Evolutionary conservation across 1,284 basidiomycete species (phyloP).

Genomic region (Fomitopsis pinicola): DNA sequence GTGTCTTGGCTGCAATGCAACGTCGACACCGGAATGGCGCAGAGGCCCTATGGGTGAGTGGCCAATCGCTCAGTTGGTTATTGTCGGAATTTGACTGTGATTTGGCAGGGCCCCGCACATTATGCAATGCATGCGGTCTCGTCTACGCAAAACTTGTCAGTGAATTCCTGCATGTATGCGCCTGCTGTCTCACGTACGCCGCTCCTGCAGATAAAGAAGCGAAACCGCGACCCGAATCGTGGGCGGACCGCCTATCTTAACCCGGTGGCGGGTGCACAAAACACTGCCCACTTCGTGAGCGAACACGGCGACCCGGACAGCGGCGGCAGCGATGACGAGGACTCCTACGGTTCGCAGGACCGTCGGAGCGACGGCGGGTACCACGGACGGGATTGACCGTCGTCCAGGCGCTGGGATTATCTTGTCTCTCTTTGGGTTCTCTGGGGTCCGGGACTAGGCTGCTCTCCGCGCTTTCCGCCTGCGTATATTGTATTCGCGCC

Average conservation of each 20-base stretch:
- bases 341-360: slow-evolving; percentile 31
- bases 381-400: slow-evolving; percentile 18
- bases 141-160: slow-evolving; percentile 75
- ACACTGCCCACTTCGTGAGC: slow-evolving; percentile 12
- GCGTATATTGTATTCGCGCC: slow-evolving; percentile 5
- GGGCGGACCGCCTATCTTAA: slow-evolving; percentile 11
- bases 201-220: slow-evolving; percentile 32
- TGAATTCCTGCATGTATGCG: not conserved
- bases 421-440: slow-evolving; percentile 3
- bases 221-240: slow-evolving; percentile 28
- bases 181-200: not conserved
- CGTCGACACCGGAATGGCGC: slow-evolving; percentile 83
- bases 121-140: slow-evolving; percentile 75
- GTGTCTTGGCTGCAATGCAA: slow-evolving; percentile 74
- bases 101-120: slow-evolving; percentile 57
- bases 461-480: slow-evolving; percentile 5
- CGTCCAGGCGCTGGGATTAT: not conserved
- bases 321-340: slow-evolving; percentile 31
- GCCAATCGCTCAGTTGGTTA: not conserved
- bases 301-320: slow-evolving; percentile 25
- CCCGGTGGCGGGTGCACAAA: slow-evolving; percentile 10
- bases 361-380: slow-evolving; percentile 27
- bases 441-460: not conserved
- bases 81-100: not conserved
- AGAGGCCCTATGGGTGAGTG: slow-evolving; percentile 70